A percentile compares a stretch with the other conserved stretches of the same genome.
Evolutionary conservation across 176 grass and related monocot species (phyloP).

Genomic region (Elymus sibiricus): DNA sequence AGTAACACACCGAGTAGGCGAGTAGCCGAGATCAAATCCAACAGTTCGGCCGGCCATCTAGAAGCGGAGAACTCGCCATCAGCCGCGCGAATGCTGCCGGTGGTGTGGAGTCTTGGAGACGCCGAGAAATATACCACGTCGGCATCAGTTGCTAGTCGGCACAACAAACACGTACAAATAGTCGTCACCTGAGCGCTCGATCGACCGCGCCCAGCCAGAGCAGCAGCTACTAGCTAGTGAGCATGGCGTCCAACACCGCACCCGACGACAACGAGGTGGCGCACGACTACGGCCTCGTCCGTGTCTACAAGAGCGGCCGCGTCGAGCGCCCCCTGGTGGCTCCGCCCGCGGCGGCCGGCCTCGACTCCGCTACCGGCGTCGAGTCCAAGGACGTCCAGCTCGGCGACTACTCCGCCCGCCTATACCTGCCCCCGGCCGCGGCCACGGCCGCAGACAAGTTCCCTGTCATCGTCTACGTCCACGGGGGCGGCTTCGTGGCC

Average conservation of each 20-base stretch:
- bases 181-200: not conserved
- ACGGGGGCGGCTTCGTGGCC: conserved; percentile 42
- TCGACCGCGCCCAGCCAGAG: not conserved
- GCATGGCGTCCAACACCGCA: conserved; percentile 11
- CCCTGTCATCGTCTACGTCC: conserved; percentile 42
- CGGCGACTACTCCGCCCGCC: conserved; percentile 28
- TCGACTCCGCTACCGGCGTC: conserved; percentile 36
- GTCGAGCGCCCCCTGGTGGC: conserved; percentile 23
- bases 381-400: conserved; percentile 41
- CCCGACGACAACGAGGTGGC: conserved; percentile 18
- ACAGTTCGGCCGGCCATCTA: not conserved
- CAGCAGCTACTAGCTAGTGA: not conserved
- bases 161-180: not conserved
- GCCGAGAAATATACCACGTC: not conserved
- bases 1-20: not conserved
- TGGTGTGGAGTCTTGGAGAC: not conserved
- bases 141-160: not conserved
- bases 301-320: conserved; percentile 50
- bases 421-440: conserved; percentile 28
- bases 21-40: not conserved
- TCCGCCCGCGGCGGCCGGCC: conserved; percentile 12
- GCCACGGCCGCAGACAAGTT: not conserved
- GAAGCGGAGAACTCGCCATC: not conserved
- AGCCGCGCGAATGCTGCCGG: not conserved
- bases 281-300: conserved; percentile 35